phyloP scores from a whole-genome alignment of 345 rosid species.

The Eucalyptus sideroxylon region DNA sequence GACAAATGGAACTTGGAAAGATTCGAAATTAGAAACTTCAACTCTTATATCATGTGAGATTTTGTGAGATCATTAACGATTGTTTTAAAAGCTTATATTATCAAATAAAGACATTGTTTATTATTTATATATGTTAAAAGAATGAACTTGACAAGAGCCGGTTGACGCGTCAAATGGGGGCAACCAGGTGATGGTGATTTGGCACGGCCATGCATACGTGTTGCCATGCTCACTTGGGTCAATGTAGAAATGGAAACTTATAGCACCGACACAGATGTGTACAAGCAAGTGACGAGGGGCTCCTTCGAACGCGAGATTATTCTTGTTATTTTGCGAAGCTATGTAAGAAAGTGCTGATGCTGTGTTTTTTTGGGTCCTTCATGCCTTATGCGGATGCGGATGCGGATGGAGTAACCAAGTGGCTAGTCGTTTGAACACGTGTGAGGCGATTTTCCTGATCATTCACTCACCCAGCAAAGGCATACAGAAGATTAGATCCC shows the following conservation, averaged over 20 bases:
- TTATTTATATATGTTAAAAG: background rate
- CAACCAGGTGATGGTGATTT: background rate
- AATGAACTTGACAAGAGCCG: background rate
- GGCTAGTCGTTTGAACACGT: background rate
- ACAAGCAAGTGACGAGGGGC: background rate
- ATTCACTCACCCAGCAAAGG: background rate
- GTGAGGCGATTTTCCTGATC: background rate
- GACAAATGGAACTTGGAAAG: too few species aligned
- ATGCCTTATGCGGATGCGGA: background rate
- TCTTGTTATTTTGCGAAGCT: background rate
- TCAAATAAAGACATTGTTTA: accelerated
- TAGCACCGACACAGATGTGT: background rate
- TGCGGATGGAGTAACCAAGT: background rate
- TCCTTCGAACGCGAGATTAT: background rate
- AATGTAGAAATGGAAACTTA: background rate
- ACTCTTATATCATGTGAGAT: too few species aligned
- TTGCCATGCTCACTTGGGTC: background rate
- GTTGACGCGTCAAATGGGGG: background rate
- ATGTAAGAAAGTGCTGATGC: background rate
- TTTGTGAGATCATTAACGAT: accelerated
- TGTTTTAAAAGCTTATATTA: too few species aligned
- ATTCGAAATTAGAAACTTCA: too few species aligned
- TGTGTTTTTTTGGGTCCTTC: background rate
- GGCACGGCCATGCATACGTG: background rate
- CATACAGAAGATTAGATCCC: background rate